Evolutionary conservation across 176 grass and related monocot species (phyloP).

Genomic region (Dactylis glomerata): DNA sequence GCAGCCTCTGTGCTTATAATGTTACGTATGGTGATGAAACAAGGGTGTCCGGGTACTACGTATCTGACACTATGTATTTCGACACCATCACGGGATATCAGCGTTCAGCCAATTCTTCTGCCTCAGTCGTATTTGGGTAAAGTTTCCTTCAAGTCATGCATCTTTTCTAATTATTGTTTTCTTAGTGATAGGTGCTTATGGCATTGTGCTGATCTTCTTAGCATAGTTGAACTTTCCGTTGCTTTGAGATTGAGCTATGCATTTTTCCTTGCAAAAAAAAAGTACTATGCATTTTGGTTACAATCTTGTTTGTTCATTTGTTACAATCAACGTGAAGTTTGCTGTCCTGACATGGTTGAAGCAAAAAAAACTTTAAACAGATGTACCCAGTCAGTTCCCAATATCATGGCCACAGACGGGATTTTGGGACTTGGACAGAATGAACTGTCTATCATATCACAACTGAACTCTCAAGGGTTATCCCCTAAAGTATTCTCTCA

Average conservation of each 20-base stretch:
- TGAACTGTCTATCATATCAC: slow-evolving; percentile 9
- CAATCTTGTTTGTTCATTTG: not conserved
- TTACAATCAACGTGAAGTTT: not conserved
- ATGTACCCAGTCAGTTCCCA: not conserved
- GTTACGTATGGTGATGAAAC: slow-evolving; percentile 87
- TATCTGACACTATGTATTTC: slow-evolving; percentile 8
- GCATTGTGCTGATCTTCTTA: not conserved
- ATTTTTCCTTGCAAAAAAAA: too few species aligned
- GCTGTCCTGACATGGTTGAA: not conserved
- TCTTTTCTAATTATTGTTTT: not conserved
- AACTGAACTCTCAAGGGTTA: slow-evolving; percentile 64
- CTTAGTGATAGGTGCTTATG: not conserved
- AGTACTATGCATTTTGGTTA: not conserved
- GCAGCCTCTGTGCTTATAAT: slow-evolving; percentile 57
- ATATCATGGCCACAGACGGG: not conserved
- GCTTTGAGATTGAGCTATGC: not conserved
- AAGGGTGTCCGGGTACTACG: slow-evolving; percentile 73
- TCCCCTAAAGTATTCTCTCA: slow-evolving; percentile 81
- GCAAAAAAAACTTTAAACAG: too few species aligned
- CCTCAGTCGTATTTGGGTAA: not conserved
- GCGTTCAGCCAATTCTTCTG: slow-evolving; percentile 26
- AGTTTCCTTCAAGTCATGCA: not conserved
- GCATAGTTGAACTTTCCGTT: not conserved
- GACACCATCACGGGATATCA: slow-evolving; percentile 53
- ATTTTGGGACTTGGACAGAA: not conserved